phyloP scores from a whole-genome alignment of 257 asterid species.

The Rubia yunnanensis region DNA sequence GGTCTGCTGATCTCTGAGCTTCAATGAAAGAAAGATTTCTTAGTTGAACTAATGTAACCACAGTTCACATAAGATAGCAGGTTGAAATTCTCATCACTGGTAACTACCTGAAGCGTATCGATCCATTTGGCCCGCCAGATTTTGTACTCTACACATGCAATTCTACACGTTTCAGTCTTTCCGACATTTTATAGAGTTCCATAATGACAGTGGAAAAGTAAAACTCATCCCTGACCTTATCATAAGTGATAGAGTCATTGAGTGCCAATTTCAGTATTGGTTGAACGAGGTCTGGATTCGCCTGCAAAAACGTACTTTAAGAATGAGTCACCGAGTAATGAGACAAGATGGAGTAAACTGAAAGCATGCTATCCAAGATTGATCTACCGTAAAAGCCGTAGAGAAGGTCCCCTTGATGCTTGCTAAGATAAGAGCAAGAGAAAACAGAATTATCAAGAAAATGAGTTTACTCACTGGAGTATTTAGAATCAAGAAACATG shows the following conservation, averaged over 20 bases:
- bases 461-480: slow-evolving; percentile 6
- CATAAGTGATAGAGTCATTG: slow-evolving; percentile 80
- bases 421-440: slow-evolving; percentile 34
- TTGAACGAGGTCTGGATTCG: slow-evolving; percentile 57
- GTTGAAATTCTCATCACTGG: neutral
- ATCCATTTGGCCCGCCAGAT: slow-evolving; percentile 95
- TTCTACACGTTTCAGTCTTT: slow-evolving; percentile 23
- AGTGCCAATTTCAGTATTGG: slow-evolving; percentile 71
- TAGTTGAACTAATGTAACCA: slow-evolving; percentile 15
- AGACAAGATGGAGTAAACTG: neutral
- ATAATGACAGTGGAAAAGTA: slow-evolving; percentile 10
- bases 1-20: slow-evolving; percentile 98
- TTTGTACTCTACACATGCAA: slow-evolving; percentile 72
- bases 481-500: neutral
- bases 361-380: neutral
- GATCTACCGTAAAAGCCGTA: slow-evolving; percentile 51
- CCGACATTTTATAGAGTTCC: slow-evolving; percentile 3
- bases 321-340: neutral
- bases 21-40: slow-evolving; percentile 41
- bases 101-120: slow-evolving; percentile 73
- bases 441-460: neutral
- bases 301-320: slow-evolving; percentile 35
- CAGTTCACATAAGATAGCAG: neutral
- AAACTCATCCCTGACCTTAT: slow-evolving; percentile 58
- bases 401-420: slow-evolving; percentile 48